Conservation (phyloP, 2,329 filamentous ascomycete species). For the Sclerotinia glacialis region DNA sequence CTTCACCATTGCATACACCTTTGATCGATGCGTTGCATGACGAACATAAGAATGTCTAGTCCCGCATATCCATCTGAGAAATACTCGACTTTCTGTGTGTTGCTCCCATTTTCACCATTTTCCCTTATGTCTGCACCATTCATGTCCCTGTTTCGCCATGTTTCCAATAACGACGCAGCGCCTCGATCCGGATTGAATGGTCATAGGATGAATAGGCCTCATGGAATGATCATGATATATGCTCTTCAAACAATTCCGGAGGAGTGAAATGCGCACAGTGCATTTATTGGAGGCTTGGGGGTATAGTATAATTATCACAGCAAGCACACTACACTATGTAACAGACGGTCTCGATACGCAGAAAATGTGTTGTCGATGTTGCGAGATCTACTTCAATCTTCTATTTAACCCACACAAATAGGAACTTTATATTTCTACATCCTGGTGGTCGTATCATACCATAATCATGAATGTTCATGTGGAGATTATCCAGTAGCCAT, state of each 20-base stretch:
- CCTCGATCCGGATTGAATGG: not conserved
- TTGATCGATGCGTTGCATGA: too few relatives aligned
- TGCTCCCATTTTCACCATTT: not conserved
- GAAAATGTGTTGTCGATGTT: not conserved
- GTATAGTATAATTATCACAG: not conserved
- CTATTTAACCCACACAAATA: not conserved
- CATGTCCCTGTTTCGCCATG: not conserved
- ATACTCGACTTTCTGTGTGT: not conserved
- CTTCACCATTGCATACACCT: not conserved
- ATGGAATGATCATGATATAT: not conserved
- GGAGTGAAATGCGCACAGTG: not conserved
- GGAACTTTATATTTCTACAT: not conserved
- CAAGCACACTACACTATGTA: too few relatives aligned
- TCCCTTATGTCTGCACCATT: not conserved
- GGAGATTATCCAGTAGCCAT: not conserved
- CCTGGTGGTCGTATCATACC: not conserved
- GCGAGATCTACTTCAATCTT: not conserved
- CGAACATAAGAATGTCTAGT: not conserved
- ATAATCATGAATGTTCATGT: not conserved
- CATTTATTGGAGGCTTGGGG: too few relatives aligned
- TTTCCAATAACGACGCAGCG: not conserved
- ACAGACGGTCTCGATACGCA: not conserved
- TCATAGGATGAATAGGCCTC: not conserved
- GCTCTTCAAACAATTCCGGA: conserved; percentile 15
- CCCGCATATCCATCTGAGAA: conserved; percentile 5